A percentile compares a stretch with the other conserved stretches of the same genome.
These are phyloP conservation scores for Calonectria hawksworthii DNA, from an alignment of 2,329 filamentous ascomycete species.

Conservation along the genomic window DNA sequence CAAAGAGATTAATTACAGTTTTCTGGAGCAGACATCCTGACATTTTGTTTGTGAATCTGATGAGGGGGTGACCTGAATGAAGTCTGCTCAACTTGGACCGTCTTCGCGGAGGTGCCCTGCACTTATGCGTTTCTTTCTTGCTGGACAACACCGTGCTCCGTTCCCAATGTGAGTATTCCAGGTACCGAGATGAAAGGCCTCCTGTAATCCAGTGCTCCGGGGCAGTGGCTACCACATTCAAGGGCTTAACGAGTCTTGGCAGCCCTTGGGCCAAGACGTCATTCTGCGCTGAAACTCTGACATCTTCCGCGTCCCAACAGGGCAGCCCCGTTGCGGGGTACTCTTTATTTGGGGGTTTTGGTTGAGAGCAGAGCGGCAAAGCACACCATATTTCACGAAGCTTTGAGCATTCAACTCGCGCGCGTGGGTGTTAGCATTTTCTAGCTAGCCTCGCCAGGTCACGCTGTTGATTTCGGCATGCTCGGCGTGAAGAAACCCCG, in stretches of 20 bases:
- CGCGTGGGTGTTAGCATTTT: not conserved
- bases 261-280: not conserved
- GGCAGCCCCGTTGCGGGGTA: slow-evolving; percentile 10
- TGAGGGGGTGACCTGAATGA: not conserved
- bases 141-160: not conserved
- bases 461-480: not conserved
- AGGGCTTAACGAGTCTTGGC: not conserved
- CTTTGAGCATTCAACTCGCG: not conserved
- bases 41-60: not conserved
- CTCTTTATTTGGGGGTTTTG: not conserved
- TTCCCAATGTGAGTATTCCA: not conserved
- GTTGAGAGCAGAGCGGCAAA: not conserved
- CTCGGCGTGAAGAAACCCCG: not conserved
- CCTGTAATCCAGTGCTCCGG: too few species aligned
- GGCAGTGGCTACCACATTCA: not conserved
- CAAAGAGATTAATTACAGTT: not conserved
- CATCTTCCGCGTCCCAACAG: slow-evolving; percentile 18
- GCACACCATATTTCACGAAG: not conserved
- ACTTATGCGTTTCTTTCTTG: not conserved
- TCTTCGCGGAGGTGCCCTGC: too few species aligned
- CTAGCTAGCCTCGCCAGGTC: not conserved
- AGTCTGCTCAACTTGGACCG: not conserved
- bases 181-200: not conserved
- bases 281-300: not conserved
- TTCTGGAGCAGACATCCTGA: not conserved